Conservation (phyloP, 352 stramenopile species). For the Phytophthora kernoviae region DNA sequence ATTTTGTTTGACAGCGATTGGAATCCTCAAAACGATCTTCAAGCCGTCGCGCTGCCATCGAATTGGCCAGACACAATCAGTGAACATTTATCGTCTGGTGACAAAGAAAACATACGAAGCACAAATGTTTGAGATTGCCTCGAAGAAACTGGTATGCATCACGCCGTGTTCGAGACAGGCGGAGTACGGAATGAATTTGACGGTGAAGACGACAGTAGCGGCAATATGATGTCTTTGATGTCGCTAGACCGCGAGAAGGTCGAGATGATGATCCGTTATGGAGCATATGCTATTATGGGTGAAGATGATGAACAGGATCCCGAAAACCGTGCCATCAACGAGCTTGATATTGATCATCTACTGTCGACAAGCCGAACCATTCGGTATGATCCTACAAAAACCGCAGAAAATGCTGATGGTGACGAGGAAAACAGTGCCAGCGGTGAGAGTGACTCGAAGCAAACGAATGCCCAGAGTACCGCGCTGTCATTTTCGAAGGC, state of each 20-base stretch:
- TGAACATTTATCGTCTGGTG: slow-evolving; percentile 99
- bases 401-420: slow-evolving; percentile 42
- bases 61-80: slow-evolving; percentile 99
- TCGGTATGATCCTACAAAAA: slow-evolving; percentile 80
- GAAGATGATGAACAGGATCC: slow-evolving; percentile 95
- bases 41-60: slow-evolving; percentile 98
- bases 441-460: slow-evolving; percentile 42
- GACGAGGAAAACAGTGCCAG: slow-evolving; percentile 47
- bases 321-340: slow-evolving; percentile 89
- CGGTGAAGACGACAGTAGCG: slow-evolving; percentile 92
- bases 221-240: slow-evolving; percentile 92
- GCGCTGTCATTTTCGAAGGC: slow-evolving; percentile 90
- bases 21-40: slow-evolving; percentile 99
- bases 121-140: slow-evolving; percentile 99
- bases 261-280: slow-evolving; percentile 97
- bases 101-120: slow-evolving; percentile 99
- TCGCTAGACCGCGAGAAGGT: slow-evolving; percentile 98
- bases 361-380: slow-evolving; percentile 88
- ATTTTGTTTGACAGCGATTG: slow-evolving; percentile 96
- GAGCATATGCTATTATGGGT: slow-evolving; percentile 97
- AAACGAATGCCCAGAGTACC: slow-evolving; percentile 51
- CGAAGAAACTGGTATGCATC: slow-evolving; percentile 98
- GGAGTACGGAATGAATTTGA: slow-evolving; percentile 93
- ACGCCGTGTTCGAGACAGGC: slow-evolving; percentile 97
- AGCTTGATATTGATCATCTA: slow-evolving; percentile 89